A percentile compares a stretch with the other conserved stretches of the same genome.
Conservation (phyloP, 176 grass and related monocot genomes). For the Carex pumila region DNA sequence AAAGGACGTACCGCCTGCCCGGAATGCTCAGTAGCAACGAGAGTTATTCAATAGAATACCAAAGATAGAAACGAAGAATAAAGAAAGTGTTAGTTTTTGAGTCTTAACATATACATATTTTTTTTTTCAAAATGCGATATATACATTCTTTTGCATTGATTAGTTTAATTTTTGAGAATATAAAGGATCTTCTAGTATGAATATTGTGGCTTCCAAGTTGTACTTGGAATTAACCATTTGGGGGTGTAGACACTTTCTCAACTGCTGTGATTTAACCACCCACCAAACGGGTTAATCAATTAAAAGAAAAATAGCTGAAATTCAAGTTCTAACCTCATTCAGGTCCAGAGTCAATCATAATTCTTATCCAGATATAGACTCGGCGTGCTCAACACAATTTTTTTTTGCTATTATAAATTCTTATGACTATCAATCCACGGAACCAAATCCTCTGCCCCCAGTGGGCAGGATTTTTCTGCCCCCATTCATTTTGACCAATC, state of each 20-base stretch:
- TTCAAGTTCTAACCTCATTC: not conserved
- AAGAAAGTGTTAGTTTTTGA: not conserved
- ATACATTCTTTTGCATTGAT: not conserved
- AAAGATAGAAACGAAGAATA: not conserved
- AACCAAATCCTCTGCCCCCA: too few relatives aligned
- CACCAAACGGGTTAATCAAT: not conserved
- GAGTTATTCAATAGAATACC: not conserved
- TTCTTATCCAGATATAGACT: not conserved
- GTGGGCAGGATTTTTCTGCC: too few relatives aligned
- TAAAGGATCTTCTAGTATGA: not conserved
- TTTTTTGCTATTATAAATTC: too few relatives aligned
- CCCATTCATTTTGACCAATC: too few relatives aligned
- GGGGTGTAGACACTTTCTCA: not conserved
- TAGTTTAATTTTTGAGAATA: not conserved
- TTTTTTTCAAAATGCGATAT: not conserved
- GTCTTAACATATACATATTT: too few relatives aligned
- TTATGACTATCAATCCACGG: too few relatives aligned
- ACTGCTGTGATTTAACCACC: not conserved
- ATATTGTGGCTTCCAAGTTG: not conserved
- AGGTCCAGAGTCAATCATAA: not conserved
- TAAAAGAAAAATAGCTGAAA: not conserved
- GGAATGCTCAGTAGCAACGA: slow-evolving; percentile 41
- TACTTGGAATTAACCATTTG: not conserved
- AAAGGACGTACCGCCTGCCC: slow-evolving; percentile 56
- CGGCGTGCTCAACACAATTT: not conserved